Conservation (phyloP, 768 basidiomycete genomes). For the Cubamyces lactineus region DNA sequence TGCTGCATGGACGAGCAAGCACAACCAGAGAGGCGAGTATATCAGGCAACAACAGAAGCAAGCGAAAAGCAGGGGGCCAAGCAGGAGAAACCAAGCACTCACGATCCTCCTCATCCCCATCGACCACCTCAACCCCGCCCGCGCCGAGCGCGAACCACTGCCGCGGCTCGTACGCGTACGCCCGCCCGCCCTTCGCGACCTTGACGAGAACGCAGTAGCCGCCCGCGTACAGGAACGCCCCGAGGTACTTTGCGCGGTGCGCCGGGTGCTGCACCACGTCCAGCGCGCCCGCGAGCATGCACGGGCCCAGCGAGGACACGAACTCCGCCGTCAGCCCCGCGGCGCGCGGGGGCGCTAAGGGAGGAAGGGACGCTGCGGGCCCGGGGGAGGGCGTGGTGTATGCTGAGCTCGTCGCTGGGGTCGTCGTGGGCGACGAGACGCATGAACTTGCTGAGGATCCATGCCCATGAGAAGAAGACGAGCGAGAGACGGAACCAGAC, state of each 20-base stretch:
- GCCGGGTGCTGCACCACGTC: constrained; percentile 79
- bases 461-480: constrained; percentile 24
- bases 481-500: not conserved
- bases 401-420: not conserved
- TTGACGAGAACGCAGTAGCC: constrained; percentile 90
- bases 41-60: not conserved
- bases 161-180: constrained; percentile 83
- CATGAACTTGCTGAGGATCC: constrained; percentile 5
- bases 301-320: constrained; percentile 74
- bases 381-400: not conserved
- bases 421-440: constrained; percentile 3
- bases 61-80: not conserved
- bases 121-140: constrained; percentile 65
- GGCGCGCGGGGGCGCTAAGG: constrained; percentile 7
- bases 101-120: constrained; percentile 77
- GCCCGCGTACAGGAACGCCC: constrained; percentile 84
- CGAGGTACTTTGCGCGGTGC: constrained; percentile 69
- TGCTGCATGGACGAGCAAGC: too few species aligned
- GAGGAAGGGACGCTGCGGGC: constrained; percentile 1
- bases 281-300: constrained; percentile 80
- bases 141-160: constrained; percentile 82
- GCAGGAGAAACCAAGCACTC: constrained; percentile 35
- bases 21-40: not conserved
- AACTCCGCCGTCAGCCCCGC: constrained; percentile 53
- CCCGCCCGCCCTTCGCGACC: constrained; percentile 71